Evolutionary conservation across 805 yeast species (phyloP), one percentile per base, ranked within the genome.

Genomic region (Kodamaea leandrae): DNA sequence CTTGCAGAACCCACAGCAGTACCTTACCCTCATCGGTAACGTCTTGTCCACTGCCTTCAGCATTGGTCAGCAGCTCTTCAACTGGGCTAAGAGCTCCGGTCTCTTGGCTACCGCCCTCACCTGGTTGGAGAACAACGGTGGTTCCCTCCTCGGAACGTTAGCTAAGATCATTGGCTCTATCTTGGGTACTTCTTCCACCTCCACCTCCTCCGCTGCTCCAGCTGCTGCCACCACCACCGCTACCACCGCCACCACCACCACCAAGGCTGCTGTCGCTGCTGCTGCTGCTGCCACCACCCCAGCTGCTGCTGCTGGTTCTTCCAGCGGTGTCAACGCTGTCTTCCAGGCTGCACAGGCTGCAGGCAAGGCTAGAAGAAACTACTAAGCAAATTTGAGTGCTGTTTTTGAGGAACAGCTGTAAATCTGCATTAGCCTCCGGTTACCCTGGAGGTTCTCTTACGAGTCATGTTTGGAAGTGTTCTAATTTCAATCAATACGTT

Each of bases 51-150:
- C 54, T 34, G 73, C 71, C 35, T 36, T 60, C 35, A 64, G 60
- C 29, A 45, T 60, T 25, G 61, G 48, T 36, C 61, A 61, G 55
- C 71, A 68, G 35, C 42, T 66, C 27, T 64, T 52, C 58, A 24
- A 28, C 30, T 68, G 71, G 71, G 63, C 71, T 44, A 62, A 66
- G 54, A 42, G 50, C 14, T 54, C 61, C 10, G 73, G 73, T 45
- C 27, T 68, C 20, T 59, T 66, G 50, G 45, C 48, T 39, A 29
- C 52, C 3, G 61, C 56, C 37, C 47, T 66, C 32, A 30, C 42
- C 25, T 61, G 50, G 54, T 40, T 64, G 32, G 23, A 26, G 14
- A 43, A 43, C 28, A 52, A 55, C 52, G 71, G 67, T 44, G 53
- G 58, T 29, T 48, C 55, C 21, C 53, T 52, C 45, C 52, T 47